phyloP scores from a whole-genome alignment of 768 basidiomycete genomes.

The Trametes cubensis region DNA sequence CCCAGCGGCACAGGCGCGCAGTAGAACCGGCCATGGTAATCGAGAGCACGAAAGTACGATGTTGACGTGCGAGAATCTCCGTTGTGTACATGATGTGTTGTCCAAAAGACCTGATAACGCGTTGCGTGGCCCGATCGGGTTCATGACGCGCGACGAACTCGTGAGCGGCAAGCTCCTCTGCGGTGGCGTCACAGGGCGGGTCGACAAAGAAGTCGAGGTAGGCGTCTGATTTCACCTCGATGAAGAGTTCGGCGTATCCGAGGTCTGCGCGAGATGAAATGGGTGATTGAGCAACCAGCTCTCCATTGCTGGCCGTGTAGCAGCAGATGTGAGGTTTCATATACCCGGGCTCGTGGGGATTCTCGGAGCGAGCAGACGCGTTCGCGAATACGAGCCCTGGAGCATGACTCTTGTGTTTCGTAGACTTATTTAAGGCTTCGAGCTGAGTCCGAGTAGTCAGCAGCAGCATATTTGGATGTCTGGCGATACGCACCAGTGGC shows the following conservation, averaged over 20 bases:
- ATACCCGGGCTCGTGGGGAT: background rate
- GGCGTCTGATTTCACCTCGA: conserved; percentile 6
- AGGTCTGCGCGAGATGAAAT: background rate
- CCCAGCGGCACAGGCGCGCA: conserved; percentile 37
- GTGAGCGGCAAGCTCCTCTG: background rate
- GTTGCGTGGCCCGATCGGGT: background rate
- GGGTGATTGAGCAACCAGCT: background rate
- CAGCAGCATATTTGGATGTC: too few species aligned
- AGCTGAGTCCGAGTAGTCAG: too few species aligned
- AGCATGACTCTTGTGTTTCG: background rate
- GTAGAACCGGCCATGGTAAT: conserved; percentile 32
- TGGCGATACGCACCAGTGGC: background rate
- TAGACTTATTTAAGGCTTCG: background rate
- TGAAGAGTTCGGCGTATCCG: conserved; percentile 17
- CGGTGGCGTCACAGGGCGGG: background rate
- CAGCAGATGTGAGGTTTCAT: conserved; percentile 11
- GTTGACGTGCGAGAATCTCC: conserved; percentile 29
- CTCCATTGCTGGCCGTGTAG: background rate
- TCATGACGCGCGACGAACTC: background rate
- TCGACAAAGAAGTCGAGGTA: conserved; percentile 12
- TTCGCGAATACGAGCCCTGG: conserved; percentile 3
- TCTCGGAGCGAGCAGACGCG: background rate
- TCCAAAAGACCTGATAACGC: background rate
- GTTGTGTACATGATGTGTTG: conserved; percentile 1
- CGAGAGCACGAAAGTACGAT: conserved; percentile 34